A percentile compares a stretch with the other conserved stretches of the same genome.
These are phyloP conservation scores for Acanthamoeba triangularis DNA, from an alignment of 208 protist species.

Conservation along the genomic window DNA sequence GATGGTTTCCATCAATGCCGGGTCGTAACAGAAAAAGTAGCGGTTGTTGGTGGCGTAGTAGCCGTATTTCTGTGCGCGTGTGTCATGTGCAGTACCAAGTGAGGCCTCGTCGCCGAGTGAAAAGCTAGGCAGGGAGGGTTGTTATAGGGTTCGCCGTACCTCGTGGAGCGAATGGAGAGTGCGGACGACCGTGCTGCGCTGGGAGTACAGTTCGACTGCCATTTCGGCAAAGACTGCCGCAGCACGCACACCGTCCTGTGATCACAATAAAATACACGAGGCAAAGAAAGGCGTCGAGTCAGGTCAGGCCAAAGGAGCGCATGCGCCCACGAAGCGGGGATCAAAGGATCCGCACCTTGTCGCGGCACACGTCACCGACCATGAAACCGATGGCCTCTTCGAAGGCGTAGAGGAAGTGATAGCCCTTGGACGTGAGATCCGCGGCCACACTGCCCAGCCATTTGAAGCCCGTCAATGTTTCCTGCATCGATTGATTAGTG, in stretches of 20 bases:
- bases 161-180: slow-evolving; percentile 60
- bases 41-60: slow-evolving; percentile 67
- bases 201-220: slow-evolving; percentile 89
- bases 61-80: slow-evolving; percentile 65
- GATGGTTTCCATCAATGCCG: slow-evolving; percentile 91
- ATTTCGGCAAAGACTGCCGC: slow-evolving; percentile 95
- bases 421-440: slow-evolving; percentile 84
- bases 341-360: slow-evolving; percentile 92
- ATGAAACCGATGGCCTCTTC: slow-evolving; percentile 99
- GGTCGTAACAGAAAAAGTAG: slow-evolving; percentile 96
- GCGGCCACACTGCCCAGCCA: slow-evolving; percentile 97
- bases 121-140: background rate
- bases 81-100: background rate
- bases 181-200: slow-evolving; percentile 78
- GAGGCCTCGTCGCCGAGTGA: background rate
- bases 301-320: background rate
- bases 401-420: slow-evolving; percentile 95
- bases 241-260: slow-evolving; percentile 96
- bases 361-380: slow-evolving; percentile 93
- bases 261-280: background rate
- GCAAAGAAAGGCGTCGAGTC: background rate
- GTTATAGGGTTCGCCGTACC: background rate
- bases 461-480: slow-evolving; percentile 99
- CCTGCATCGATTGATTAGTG: slow-evolving; percentile 78
- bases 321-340: too few relatives aligned